Evolutionary conservation across 805 yeast species (phyloP), one percentile per base, ranked within the genome.

Genomic region (Pichia phayaonensis): DNA sequence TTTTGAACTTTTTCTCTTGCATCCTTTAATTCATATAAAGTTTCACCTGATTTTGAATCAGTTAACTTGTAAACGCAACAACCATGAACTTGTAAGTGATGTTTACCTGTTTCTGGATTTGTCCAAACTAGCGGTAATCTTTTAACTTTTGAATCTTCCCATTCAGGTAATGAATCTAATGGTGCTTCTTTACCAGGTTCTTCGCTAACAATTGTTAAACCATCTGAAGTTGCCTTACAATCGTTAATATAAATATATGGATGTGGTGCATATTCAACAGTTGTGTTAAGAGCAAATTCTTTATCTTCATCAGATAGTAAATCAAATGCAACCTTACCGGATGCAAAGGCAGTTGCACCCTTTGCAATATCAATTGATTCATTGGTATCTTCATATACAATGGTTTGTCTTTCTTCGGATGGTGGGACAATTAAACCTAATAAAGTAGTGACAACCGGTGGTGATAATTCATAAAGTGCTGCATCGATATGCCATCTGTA

Each of bases 401-500:
- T 80, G 26, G 66, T 78, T 61, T 81, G 85, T 53, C 75, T 80
- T 56, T 78, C 81, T n/a, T 74, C 69, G 20, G 77, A 70, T 21
- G 84, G 79, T 8, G 96, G 96, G 16, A 86, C 92, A 61, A 82
- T 77, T 54, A 89, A 80, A 4, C 96, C 96, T 47, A 89, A 73
- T 54, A 89, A 74, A 2, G 96, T 88, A 15, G 96, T 89, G 38
- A 84, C 86, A 57, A 84, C 79, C 29, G 96, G 96, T 27, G 96
- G 96, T 16, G 90, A 80, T 58, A 88, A 75, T 38, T 80, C 95
- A 61, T 89, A 89, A 40, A 89, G 74, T 5, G 96, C 96, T 38
- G 94, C 83, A 67, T 89, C 96, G 56, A 89, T 87, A 69, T 89
- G 96, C 96, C 96, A 89, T 69, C 96, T 79, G 76, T 88, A 89